Base-by-base conservation (phyloP, 108 stramenopile species). In the Asterionellopsis glacialis region DNA sequence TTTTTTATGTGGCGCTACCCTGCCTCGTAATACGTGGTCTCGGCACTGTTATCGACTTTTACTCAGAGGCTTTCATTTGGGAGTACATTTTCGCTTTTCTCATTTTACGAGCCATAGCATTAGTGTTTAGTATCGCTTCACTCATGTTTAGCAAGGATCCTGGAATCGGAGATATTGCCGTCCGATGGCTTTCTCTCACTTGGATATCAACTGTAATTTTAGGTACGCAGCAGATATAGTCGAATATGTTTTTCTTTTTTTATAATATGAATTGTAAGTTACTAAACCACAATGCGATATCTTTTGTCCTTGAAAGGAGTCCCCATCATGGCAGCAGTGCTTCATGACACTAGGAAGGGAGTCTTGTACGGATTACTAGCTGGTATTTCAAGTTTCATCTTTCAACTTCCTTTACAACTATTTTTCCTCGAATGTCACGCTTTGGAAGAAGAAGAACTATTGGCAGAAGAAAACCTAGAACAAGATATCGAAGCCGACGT, bases 321-420 rank as follows among this genome's bases (percentile, higher is more conserved):
- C 52, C 76, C 76, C 9, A 77, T 77, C 19, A 48, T 45, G 25
- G 53, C 50, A 25, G 70, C 76, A 12, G 67, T 77, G 13, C 68
- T 77, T 28, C 56, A 57, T 9, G 43, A 77, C 25, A 61, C 76
- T 16, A 42, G 11, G 1, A 51, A 43, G 1, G 76, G 71, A 25
- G 11, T 23, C 15, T 41, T 26, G 0, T 77, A 64, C 41, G 76
- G 76, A 3, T 26, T 77, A 18, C 55, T 77, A 18, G 76, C 76
- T 28, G 76, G 60, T 12, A 52, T 77, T 19, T 67, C 65, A 27
- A 57, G 55, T 27, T 77, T 77, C 41, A 68, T 77, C 19, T 77
- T 77, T 64, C 76, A 77, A 43, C 57, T 77, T 16, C 76, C 76
- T 2, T 44, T 72, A 10, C 76, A 77, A 40, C 60, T 77, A 15